phyloP scores from a whole-genome alignment of 2,329 filamentous ascomycete genomes.

The Thyridium curvatum region DNA sequence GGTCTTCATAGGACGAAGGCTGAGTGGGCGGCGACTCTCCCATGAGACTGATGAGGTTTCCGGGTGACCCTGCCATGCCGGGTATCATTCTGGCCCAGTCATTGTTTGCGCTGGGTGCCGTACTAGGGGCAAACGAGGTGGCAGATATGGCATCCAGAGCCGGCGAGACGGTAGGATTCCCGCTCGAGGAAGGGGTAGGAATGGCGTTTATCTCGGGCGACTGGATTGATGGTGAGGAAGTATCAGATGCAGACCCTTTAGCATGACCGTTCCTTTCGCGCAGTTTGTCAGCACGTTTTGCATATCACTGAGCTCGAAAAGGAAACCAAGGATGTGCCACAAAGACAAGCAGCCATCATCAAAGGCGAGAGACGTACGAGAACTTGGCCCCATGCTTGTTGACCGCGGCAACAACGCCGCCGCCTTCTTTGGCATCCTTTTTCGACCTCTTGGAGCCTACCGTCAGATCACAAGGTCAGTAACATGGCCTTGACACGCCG shows the following conservation, averaged over 20 bases:
- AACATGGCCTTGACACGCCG: slow-evolving; percentile 12
- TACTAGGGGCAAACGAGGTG: slow-evolving; percentile 41
- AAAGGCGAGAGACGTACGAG: slow-evolving; percentile 35
- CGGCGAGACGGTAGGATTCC: slow-evolving; percentile 35
- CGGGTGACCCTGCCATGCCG: slow-evolving; percentile 43
- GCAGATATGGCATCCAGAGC: slow-evolving; percentile 41
- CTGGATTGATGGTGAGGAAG: slow-evolving; percentile 31
- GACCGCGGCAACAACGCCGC: slow-evolving; percentile 46
- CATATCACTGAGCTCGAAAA: no score
- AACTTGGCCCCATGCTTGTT: slow-evolving; percentile 47
- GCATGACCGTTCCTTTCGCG: slow-evolving; percentile 21
- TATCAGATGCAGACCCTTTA: slow-evolving; percentile 29
- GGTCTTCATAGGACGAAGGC: slow-evolving; percentile 45
- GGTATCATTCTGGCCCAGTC: slow-evolving; percentile 20
- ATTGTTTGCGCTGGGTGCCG: slow-evolving; percentile 41
- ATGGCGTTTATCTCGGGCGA: slow-evolving; percentile 40
- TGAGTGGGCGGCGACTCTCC: slow-evolving; percentile 48
- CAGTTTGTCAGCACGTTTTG: no score
- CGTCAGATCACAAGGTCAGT: slow-evolving; percentile 5
- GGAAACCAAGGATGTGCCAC: no score
- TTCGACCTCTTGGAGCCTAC: slow-evolving; percentile 43
- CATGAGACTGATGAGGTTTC: slow-evolving; percentile 43
- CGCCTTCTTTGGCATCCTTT: slow-evolving; percentile 48
- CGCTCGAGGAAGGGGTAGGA: slow-evolving; percentile 29
- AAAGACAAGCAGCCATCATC: no score